A percentile compares a stretch with the other conserved stretches of the same genome.
These are phyloP conservation scores for Beauveria sp. DNA, from an alignment of 2,329 filamentous ascomycete genomes.

Conservation along the genomic window DNA sequence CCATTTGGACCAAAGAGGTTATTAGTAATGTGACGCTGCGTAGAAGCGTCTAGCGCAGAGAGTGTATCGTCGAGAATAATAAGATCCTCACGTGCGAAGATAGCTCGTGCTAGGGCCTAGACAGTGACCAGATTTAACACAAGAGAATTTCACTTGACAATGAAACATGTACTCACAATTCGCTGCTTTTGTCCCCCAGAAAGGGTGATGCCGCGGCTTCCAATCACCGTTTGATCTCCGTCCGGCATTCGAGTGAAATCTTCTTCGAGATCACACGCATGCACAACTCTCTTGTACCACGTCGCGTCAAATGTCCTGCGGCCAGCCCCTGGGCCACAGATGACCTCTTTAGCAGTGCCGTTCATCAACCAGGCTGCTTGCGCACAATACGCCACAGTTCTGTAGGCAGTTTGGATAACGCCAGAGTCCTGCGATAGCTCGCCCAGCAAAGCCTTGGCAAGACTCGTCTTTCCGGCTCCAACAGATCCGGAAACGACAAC, in stretches of 20 bases:
- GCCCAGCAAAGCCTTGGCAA: neutral
- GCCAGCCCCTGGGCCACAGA: neutral
- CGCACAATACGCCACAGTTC: neutral
- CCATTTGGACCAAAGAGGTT: slow-evolving; percentile 11
- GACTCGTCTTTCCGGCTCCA: slow-evolving; percentile 1
- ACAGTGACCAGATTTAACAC: neutral
- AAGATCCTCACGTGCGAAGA: slow-evolving; percentile 11
- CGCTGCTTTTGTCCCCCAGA: slow-evolving; percentile 16
- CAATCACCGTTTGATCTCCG: slow-evolving; percentile 12
- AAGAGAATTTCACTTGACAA: neutral
- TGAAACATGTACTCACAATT: slow-evolving; percentile 12
- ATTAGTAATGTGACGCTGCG: slow-evolving; percentile 10
- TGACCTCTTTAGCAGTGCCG: neutral
- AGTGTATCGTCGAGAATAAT: slow-evolving; percentile 16
- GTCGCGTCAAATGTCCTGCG: neutral
- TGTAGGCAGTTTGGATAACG: neutral
- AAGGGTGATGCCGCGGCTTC: slow-evolving; percentile 13
- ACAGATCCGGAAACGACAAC: neutral
- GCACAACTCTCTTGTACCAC: neutral
- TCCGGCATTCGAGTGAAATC: slow-evolving; percentile 12
- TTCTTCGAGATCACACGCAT: neutral
- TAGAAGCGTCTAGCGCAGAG: slow-evolving; percentile 13
- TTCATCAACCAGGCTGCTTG: slow-evolving; percentile 2
- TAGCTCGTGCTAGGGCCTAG: slow-evolving; percentile 11
- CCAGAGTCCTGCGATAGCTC: neutral